These are phyloP conservation scores for Colletotrichum tofieldiae DNA, from an alignment of 2,329 filamentous ascomycete species.

Conservation along the genomic window DNA sequence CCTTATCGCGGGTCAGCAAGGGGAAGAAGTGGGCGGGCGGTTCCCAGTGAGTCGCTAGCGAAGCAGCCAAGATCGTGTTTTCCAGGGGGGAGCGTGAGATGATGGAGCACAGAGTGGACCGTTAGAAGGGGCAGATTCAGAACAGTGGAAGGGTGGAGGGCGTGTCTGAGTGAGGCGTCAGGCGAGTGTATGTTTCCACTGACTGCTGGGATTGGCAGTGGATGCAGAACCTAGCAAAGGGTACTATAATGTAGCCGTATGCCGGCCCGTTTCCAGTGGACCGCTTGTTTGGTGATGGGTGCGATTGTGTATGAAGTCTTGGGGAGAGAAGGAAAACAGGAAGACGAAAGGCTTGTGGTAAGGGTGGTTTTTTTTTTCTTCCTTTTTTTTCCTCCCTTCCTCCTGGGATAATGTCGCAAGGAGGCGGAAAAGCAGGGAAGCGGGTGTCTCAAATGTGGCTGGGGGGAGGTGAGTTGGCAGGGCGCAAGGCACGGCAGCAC, in stretches of 20 bases:
- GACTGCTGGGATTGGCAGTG: slow-evolving; percentile 32
- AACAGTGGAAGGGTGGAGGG: slow-evolving; percentile 19
- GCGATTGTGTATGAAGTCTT: slow-evolving; percentile 11
- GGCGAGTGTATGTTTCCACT: slow-evolving; percentile 28
- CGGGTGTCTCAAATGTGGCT: slow-evolving; percentile 47
- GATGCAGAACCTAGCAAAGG: slow-evolving; percentile 34
- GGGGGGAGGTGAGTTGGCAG: slow-evolving; percentile 38
- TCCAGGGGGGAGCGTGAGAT: slow-evolving; percentile 38
- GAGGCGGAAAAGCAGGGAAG: slow-evolving; percentile 48
- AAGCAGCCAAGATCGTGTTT: slow-evolving; percentile 41
- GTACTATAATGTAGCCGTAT: slow-evolving; percentile 30
- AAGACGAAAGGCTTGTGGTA: slow-evolving; percentile 13
- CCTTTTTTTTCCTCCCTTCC: slow-evolving; percentile 1
- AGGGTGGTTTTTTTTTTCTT: neutral
- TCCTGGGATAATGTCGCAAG: slow-evolving; percentile 40
- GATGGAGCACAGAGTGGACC: slow-evolving; percentile 34
- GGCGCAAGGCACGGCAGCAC: slow-evolving; percentile 6
- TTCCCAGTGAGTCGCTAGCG: slow-evolving; percentile 38
- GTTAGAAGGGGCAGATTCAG: slow-evolving; percentile 32
- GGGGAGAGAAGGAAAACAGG: neutral
- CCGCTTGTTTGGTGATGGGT: slow-evolving; percentile 34
- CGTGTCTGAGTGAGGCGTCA: slow-evolving; percentile 25
- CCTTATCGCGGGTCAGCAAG: slow-evolving; percentile 44
- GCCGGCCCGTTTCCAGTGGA: slow-evolving; percentile 35
- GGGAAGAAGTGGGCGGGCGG: slow-evolving; percentile 41